Evolutionary conservation across 1,284 basidiomycete genomes (phyloP).

Genomic region (Exsudoporus floridanus): DNA sequence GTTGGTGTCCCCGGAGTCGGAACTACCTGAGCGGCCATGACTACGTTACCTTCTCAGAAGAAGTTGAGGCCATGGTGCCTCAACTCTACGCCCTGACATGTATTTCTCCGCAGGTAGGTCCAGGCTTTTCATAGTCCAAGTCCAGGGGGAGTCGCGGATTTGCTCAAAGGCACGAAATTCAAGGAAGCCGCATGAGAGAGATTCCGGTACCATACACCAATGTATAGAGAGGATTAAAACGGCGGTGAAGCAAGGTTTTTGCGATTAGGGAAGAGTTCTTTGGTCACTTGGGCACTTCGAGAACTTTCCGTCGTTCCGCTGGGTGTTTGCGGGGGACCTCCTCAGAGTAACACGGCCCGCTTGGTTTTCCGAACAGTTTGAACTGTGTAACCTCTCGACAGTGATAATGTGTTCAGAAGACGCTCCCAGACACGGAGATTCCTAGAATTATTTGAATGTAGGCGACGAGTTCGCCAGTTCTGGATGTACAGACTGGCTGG

Average conservation of each 20-base stretch:
- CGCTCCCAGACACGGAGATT: background rate
- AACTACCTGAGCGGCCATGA: no score
- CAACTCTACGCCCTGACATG: constrained; percentile 93
- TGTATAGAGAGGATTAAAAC: constrained; percentile 23
- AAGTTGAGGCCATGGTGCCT: no score
- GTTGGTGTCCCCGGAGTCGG: no score
- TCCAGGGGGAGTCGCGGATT: constrained; percentile 9
- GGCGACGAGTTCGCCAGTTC: constrained; percentile 7
- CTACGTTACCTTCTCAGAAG: no score
- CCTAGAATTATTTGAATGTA: background rate
- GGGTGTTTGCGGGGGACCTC: background rate
- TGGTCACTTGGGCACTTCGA: background rate
- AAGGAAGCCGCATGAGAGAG: constrained; percentile 24
- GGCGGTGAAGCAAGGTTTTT: constrained; percentile 23
- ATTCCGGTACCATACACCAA: constrained; percentile 12
- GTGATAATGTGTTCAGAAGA: constrained; percentile 17
- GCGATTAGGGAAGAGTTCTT: constrained; percentile 10
- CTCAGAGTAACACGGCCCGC: background rate
- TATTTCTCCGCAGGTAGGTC: constrained; percentile 85
- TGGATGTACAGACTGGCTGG: constrained; percentile 17
- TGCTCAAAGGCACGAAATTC: constrained; percentile 29
- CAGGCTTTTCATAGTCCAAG: constrained; percentile 54
- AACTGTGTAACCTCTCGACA: constrained; percentile 26
- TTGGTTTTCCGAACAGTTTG: constrained; percentile 1
- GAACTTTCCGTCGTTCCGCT: background rate